Conservation (phyloP, 1,284 basidiomycete species). For the Trametes sp. region DNA sequence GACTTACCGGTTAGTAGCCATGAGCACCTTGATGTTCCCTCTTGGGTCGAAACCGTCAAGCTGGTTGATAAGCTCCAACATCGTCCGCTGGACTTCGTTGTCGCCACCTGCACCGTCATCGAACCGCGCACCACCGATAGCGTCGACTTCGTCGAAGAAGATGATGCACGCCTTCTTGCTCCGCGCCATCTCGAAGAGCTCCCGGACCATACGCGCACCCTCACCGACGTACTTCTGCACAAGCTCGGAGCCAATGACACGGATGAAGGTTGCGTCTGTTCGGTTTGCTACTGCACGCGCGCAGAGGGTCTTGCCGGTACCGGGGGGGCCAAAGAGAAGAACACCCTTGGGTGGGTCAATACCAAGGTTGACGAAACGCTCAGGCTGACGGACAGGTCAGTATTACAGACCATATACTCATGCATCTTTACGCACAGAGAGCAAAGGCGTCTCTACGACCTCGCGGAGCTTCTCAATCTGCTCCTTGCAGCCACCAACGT, state of each 20-base stretch:
- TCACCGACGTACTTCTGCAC: constrained; percentile 99
- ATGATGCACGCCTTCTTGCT: constrained; percentile 99
- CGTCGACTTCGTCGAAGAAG: constrained; percentile 99
- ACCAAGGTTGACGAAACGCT: constrained; percentile 97
- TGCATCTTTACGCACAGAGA: constrained; percentile 53
- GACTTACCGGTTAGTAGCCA: constrained; percentile 94
- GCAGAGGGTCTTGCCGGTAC: constrained; percentile 98
- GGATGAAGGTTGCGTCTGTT: constrained; percentile 99
- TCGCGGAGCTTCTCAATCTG: constrained; percentile 99
- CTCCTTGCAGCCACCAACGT: constrained; percentile 99
- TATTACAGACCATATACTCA: background rate
- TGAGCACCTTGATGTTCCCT: constrained; percentile 99
- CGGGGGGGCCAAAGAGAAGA: constrained; percentile 94
- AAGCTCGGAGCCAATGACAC: constrained; percentile 98
- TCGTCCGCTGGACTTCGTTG: constrained; percentile 99
- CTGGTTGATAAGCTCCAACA: constrained; percentile 99
- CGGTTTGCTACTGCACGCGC: constrained; percentile 98
- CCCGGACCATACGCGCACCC: constrained; percentile 98
- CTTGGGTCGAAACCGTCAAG: constrained; percentile 98
- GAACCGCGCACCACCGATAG: constrained; percentile 98
- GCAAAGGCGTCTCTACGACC: constrained; percentile 97
- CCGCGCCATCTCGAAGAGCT: constrained; percentile 99
- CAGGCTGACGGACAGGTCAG: constrained; percentile 67
- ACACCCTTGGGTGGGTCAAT: constrained; percentile 99
- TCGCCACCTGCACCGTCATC: constrained; percentile 99